These are phyloP conservation scores for Macrocystidia cucumis DNA, from an alignment of 1,284 basidiomycete genomes.

Conservation along the genomic window DNA sequence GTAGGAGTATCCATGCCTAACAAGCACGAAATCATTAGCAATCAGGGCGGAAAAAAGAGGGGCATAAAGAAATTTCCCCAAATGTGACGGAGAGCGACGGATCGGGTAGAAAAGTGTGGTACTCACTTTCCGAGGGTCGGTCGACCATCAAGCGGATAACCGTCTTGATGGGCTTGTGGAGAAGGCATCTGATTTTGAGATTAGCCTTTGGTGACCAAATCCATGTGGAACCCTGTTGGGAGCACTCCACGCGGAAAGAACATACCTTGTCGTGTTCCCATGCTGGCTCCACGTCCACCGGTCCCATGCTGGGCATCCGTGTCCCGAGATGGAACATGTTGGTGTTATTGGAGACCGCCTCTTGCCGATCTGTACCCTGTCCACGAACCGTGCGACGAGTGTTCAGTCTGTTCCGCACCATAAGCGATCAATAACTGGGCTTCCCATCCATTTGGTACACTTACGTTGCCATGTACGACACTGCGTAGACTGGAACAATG, in stretches of 20 bases:
- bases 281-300: conserved; percentile 7
- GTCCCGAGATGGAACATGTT: conserved; percentile 41
- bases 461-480: conserved; percentile 63
- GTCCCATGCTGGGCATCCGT: conserved; percentile 28
- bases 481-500: conserved; percentile 48
- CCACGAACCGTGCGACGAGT: conserved; percentile 39
- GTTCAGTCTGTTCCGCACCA: conserved; percentile 36
- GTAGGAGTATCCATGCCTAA: no score
- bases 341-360: conserved; percentile 26
- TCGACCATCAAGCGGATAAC: no score
- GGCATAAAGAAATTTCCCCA: no score
- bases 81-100: no score
- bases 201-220: background rate
- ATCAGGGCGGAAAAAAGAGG: no score
- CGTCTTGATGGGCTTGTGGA: no score
- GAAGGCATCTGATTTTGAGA: background rate
- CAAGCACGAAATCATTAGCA: no score
- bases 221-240: background rate
- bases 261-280: conserved; percentile 7
- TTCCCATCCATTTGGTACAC: conserved; percentile 11
- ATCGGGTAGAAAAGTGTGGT: no score
- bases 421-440: conserved; percentile 4
- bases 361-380: conserved; percentile 34
- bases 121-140: no score
- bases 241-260: background rate